Evolutionary conservation across 2,329 filamentous ascomycete genomes (phyloP), one percentile per base, ranked within the genome.

Genomic region (Apiospora saccharicola): DNA sequence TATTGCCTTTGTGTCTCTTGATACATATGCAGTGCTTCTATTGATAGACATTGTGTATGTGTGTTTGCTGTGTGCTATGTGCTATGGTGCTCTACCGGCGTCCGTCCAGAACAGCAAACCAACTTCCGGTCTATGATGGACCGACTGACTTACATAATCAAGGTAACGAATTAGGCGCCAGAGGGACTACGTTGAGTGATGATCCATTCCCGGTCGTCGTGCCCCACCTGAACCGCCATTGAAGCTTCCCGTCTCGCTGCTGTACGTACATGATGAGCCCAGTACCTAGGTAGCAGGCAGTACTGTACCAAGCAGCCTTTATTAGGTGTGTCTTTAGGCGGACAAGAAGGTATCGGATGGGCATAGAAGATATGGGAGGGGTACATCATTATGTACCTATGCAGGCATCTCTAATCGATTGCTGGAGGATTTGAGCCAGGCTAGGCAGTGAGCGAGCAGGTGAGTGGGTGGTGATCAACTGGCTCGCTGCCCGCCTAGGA

Each of bases 231-330:
- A 24, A 41, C 57, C 34, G 34, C 57, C 57, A 41, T 64, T 64
- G 57, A 64, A 64, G 57, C 57, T 64, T 64, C 57, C 57, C 30
- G 57, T 64, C n/a, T 61, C 53, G 53, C 30, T 34, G 53, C 53
- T 41, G 37, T 41, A 41, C 37, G 37, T 41, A 10, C 6, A 30
- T 30, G 26, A 30, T 30, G 26, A 30, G 26, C 26, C 26, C 26
- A 30, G 26, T n/a, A n/a, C n/a, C n/a, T n/a, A n/a, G n/a, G n/a
- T n/a, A n/a, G n/a, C n/a, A n/a, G n/a, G n/a, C n/a, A n/a, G n/a
- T n/a, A n/a, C n/a, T 37, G 37, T 37, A 37, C 37, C 37, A 4
- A 37, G 8, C 37, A 37, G 37, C 37, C 26, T 30, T 30, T 30
- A 30, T 30, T 30, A 30, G 26, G 26, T 30, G 26, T 4, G 26